These are phyloP conservation scores for Tetrapisispora namnaoensis DNA, from an alignment of 805 yeast species.

Conservation along the genomic window DNA sequence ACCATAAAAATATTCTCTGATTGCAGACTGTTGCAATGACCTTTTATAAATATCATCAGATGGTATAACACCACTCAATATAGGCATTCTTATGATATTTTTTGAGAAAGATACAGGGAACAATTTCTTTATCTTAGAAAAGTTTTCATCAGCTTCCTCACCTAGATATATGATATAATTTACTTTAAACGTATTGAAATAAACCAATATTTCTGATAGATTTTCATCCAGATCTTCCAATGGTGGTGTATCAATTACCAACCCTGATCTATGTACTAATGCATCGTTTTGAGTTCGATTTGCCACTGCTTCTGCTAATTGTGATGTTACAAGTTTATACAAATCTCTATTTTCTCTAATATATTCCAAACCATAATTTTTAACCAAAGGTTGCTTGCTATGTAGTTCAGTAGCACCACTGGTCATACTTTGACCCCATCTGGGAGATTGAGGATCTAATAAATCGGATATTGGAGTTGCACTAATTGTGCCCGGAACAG, in stretches of 20 bases:
- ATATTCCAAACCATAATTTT: conserved; percentile 63
- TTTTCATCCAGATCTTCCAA: conserved; percentile 12
- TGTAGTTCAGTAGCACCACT: conserved; percentile 69
- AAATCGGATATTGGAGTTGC: conserved; percentile 79
- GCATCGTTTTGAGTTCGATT: conserved; percentile 23
- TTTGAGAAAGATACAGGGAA: conserved; percentile 9
- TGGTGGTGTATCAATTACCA: conserved; percentile 26
- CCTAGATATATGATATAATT: conserved; percentile 17
- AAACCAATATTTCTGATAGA: conserved; percentile 9
- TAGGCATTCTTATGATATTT: conserved; percentile 46
- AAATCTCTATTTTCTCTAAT: conserved; percentile 41
- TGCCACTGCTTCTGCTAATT: conserved; percentile 39
- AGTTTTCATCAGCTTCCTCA: conserved; percentile 7
- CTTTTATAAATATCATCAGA: conserved; percentile 61
- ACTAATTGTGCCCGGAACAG: conserved; percentile 74
- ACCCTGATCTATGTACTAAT: conserved; percentile 26
- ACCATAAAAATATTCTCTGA: conserved; percentile 88
- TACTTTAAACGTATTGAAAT: conserved; percentile 15
- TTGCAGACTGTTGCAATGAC: conserved; percentile 61
- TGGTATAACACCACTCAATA: conserved; percentile 69
- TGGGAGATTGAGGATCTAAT: conserved; percentile 59
- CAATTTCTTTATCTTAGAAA: conserved; percentile 9
- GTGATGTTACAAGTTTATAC: conserved; percentile 41
- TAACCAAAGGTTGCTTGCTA: conserved; percentile 84
- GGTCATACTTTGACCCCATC: conserved; percentile 70